Evolutionary conservation across 2,329 filamentous ascomycete species (phyloP), one percentile per base, ranked within the genome.

Genomic region (Epicoccum sorghinum): DNA sequence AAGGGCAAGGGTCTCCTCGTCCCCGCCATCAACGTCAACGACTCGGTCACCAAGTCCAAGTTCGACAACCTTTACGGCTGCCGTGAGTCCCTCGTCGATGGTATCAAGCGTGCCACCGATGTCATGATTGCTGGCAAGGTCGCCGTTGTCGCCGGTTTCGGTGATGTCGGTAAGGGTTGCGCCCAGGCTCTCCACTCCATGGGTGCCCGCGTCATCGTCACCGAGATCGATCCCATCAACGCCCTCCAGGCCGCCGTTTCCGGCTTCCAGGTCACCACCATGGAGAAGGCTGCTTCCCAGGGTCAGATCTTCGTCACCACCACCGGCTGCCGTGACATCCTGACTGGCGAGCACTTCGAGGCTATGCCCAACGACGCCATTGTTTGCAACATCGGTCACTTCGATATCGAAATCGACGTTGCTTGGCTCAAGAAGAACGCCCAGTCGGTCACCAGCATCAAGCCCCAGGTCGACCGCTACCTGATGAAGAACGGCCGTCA

Each of bases 51-150:
- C 81, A 99, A 98, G 89, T 96, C 92, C 82, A 99, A 99, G 87
- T 99, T 99, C 79, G 95, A 98, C 87, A 99, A 99, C 89, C 83
- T 98, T 66, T 99, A 98, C 87, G 93, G 95, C 76, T 98, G 95
- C 91, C 89, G 92, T 78, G 95, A 98, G 85, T 97, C 93, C 63
- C 89, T 99, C 72, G 88, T 99, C 74, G 95, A 99, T 79, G 95
- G 95, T 79, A 98, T 99, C 88, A 99, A 98, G 90, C 93, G 93
- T 83, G 93, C 95, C 72, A 99, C 95, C 79, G 93, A 99, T 84
- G 95, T 98, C 81, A 99, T 99, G 95, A 93, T 98, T 85, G 95
- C 95, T 75, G 95, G 95, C 79, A 98, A 99, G 89, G 87, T 97
- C 73, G 92, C 91, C 66, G 93, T 98, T 68, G 95, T 99, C 68